A percentile compares a stretch with the other conserved stretches of the same genome.
Conservation (phyloP, 148 eudicot species). For the Nyssa sinensis region DNA sequence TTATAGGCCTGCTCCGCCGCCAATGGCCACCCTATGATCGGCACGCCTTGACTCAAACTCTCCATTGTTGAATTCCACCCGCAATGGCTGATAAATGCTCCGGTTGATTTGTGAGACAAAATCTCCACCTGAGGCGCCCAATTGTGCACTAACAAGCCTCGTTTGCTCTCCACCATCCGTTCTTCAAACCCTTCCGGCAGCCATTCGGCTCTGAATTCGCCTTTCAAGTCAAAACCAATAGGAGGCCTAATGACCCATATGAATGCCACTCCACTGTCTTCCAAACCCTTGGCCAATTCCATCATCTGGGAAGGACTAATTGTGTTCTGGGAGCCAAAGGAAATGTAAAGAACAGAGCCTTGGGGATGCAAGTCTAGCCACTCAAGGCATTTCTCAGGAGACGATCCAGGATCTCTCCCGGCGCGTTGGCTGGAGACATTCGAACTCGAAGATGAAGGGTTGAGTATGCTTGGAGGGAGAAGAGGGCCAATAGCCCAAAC, state of each 20-base stretch:
- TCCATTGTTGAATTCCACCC: constrained; percentile 74
- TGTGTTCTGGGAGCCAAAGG: constrained; percentile 85
- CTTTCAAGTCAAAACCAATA: constrained; percentile 42
- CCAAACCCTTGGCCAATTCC: constrained; percentile 70
- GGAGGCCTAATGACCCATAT: constrained; percentile 87
- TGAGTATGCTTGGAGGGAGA: constrained; percentile 31
- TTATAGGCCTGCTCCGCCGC: constrained; percentile 65
- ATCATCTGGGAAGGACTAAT: constrained; percentile 67
- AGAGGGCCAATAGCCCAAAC: constrained; percentile 73
- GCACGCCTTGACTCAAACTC: constrained; percentile 67
- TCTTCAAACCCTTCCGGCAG: constrained; percentile 59
- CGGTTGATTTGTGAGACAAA: constrained; percentile 52
- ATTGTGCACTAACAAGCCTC: constrained; percentile 40
- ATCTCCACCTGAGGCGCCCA: constrained; percentile 81
- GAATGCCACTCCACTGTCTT: constrained; percentile 54
- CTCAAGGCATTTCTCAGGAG: constrained; percentile 33
- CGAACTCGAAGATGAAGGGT: not conserved
- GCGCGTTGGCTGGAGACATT: not conserved
- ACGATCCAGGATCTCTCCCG: constrained; percentile 29
- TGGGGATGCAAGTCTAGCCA: constrained; percentile 46
- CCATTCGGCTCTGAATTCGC: constrained; percentile 53
- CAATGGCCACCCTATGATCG: constrained; percentile 62
- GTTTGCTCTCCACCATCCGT: constrained; percentile 29
- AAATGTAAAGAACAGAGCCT: constrained; percentile 61
- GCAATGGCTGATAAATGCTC: constrained; percentile 57